Percentiles rank a stretch among this genome's conserved stretches.
Evolutionary conservation across 1,284 basidiomycete species (phyloP).

Genomic region (Heterobasidion occidentale): DNA sequence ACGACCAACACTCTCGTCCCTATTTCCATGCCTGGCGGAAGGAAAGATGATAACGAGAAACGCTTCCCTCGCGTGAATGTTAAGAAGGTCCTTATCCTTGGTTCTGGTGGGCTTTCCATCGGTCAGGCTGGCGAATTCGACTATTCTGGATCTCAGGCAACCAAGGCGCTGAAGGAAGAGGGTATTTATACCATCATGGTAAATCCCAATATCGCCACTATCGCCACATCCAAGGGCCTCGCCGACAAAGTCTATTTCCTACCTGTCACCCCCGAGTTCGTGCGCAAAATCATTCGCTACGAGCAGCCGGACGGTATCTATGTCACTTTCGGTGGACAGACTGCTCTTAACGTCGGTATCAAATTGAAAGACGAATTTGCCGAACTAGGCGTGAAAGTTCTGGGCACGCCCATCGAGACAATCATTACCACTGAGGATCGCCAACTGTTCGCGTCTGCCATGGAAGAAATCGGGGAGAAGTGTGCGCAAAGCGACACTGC

Average conservation of each 20-base stretch:
- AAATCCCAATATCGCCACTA: constrained; percentile 99
- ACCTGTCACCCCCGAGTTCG: constrained; percentile 96
- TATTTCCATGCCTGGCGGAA: constrained; percentile 84
- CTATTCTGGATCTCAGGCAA: constrained; percentile 97
- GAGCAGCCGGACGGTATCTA: constrained; percentile 99
- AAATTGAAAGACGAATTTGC: constrained; percentile 96
- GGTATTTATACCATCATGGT: constrained; percentile 98
- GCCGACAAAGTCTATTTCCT: constrained; percentile 99
- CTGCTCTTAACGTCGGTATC: constrained; percentile 95
- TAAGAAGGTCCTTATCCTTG: constrained; percentile 93
- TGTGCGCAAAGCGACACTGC: constrained; percentile 88
- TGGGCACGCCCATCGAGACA: constrained; percentile 96
- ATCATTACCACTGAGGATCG: constrained; percentile 97
- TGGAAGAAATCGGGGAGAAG: constrained; percentile 94
- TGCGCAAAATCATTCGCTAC: constrained; percentile 96
- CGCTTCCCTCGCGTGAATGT: constrained; percentile 74
- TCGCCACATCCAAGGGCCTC: constrained; percentile 94
- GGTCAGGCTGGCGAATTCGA: constrained; percentile 99
- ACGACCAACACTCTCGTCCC: constrained; percentile 63
- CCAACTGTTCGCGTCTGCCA: constrained; percentile 90
- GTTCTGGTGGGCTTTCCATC: constrained; percentile 96
- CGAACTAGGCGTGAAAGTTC: constrained; percentile 81
- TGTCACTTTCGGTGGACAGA: constrained; percentile 98
- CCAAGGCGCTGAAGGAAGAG: constrained; percentile 98
- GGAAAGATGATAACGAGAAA: constrained; percentile 76